Conservation (phyloP, 2,329 filamentous ascomycete species). For the Piedraia hortae region DNA sequence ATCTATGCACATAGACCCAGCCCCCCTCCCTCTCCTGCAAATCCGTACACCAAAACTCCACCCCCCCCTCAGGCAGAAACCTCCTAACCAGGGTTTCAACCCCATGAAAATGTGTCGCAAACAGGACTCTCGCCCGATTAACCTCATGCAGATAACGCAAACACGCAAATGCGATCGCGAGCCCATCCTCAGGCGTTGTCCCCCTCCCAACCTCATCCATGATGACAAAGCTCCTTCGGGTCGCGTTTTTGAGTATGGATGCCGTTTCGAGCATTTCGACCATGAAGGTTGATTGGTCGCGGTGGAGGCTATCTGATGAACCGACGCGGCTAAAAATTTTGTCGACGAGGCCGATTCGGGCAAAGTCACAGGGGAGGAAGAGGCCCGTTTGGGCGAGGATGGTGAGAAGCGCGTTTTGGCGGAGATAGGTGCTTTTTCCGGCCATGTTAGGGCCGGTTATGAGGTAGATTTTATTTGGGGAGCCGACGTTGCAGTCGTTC, state of each 20-base stretch:
- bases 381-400: conserved; percentile 80
- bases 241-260: conserved; percentile 63
- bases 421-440: conserved; percentile 83
- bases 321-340: conserved; percentile 72
- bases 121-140: conserved; percentile 56
- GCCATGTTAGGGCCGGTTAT: conserved; percentile 89
- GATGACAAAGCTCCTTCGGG: conserved; percentile 59
- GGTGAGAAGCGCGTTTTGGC: conserved; percentile 83
- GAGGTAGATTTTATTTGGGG: conserved; percentile 37
- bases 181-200: conserved; percentile 77
- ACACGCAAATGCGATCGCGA: conserved; percentile 70
- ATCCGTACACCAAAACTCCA: conserved; percentile 72
- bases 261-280: conserved; percentile 97
- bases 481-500: conserved; percentile 51
- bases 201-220: conserved; percentile 96
- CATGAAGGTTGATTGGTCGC: conserved; percentile 95
- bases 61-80: conserved; percentile 24
- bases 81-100: conserved; percentile 48
- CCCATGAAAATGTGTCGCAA: conserved; percentile 83
- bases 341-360: conserved; percentile 74
- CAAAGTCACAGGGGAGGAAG: conserved; percentile 72
- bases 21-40: conserved; percentile 39
- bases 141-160: conserved; percentile 55
- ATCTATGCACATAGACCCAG: conserved; percentile 66
- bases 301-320: conserved; percentile 82